phyloP scores from a whole-genome alignment of 208 protist genomes.

The Leptomonas pyrrhocoris region DNA sequence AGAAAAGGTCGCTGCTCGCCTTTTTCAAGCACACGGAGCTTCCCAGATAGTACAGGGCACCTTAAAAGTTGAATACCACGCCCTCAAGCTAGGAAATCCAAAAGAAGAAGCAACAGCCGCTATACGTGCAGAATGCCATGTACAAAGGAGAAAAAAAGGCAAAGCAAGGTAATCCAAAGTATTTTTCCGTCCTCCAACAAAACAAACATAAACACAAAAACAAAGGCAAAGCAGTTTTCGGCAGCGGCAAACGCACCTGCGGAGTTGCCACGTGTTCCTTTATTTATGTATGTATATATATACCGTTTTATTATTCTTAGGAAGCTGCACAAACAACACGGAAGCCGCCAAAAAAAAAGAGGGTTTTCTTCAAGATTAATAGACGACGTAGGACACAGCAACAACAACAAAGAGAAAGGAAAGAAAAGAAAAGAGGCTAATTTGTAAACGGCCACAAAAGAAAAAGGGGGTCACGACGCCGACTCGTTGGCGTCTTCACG shows the following conservation, averaged over 20 bases:
- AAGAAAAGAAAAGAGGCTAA: slow-evolving; percentile 15
- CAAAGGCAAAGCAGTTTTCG: no score
- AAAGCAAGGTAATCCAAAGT: not conserved
- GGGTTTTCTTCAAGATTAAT: not conserved
- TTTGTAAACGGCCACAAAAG: not conserved
- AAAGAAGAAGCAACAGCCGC: slow-evolving; percentile 10
- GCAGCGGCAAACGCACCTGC: no score
- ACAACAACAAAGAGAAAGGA: not conserved
- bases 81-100: no score
- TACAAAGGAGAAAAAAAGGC: not conserved
- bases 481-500: no score
- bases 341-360: not conserved
- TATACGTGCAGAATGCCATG: not conserved
- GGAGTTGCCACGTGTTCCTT: not conserved
- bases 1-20: no score
- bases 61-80: no score
- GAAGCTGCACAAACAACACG: not conserved
- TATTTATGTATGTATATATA: not conserved
- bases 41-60: no score
- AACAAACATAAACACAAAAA: not conserved
- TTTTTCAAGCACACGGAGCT: no score
- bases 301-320: no score
- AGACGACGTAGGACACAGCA: not conserved
- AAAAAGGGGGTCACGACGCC: not conserved
- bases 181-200: not conserved